Evolutionary conservation across 148 eudicot genomes (phyloP).

Genomic region (Chenopodium suecicum): DNA sequence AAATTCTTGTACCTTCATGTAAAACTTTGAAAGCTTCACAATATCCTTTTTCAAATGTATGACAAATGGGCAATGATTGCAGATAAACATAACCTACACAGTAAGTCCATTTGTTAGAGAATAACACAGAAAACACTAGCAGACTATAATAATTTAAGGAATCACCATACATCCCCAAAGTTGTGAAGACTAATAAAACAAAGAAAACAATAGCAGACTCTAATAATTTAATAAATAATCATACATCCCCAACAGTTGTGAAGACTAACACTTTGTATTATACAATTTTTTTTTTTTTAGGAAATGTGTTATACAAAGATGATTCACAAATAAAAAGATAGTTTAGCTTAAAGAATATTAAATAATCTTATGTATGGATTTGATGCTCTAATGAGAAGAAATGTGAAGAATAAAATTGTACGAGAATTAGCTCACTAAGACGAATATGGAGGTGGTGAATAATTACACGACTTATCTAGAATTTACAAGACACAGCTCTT

Average conservation of each 20-base stretch:
- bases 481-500: no score
- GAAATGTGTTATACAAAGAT: no score
- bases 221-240: no score
- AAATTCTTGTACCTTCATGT: conserved; percentile 60
- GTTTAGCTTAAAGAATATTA: not conserved
- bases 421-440: not conserved
- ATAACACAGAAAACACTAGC: not conserved
- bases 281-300: no score
- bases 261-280: no score
- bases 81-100: conserved; percentile 92
- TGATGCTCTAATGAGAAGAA: not conserved
- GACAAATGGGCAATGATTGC: conserved; percentile 98
- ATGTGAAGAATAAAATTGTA: not conserved
- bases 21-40: conserved; percentile 82
- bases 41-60: conserved; percentile 80
- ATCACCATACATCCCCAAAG: not conserved
- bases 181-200: not conserved
- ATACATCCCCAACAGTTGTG: no score
- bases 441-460: no score
- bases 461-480: no score
- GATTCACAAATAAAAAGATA: not conserved
- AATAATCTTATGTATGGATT: not conserved
- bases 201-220: not conserved
- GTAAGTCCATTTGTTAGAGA: not conserved
- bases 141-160: not conserved